Evolutionary conservation across 108 stramenopile species (phyloP).

Genomic region (Chaetoceros muelleri): DNA sequence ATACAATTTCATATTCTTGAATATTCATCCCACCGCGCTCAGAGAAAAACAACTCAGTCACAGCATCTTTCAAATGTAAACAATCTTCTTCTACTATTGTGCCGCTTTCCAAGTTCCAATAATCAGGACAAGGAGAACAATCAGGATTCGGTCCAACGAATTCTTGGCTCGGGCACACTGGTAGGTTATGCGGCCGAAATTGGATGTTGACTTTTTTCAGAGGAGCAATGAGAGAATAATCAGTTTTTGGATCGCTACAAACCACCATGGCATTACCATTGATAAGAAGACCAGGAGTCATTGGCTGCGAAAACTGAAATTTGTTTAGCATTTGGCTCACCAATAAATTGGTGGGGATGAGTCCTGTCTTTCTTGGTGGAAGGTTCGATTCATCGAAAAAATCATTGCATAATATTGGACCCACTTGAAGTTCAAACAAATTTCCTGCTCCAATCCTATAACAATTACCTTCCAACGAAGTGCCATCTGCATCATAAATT

Average conservation of each 20-base stretch:
- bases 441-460: conserved; percentile 15
- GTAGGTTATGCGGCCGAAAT: background rate
- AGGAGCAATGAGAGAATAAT: background rate
- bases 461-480: conserved; percentile 8
- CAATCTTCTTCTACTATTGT: conserved; percentile 6
- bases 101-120: conserved; percentile 12
- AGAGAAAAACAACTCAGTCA: conserved; percentile 8
- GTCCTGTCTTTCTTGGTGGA: background rate
- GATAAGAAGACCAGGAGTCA: background rate
- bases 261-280: background rate
- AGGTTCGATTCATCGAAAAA: too few relatives aligned
- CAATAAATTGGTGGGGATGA: background rate
- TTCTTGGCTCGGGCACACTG: background rate
- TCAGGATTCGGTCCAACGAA: background rate
- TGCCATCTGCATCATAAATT: too few relatives aligned
- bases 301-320: background rate
- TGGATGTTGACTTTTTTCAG: background rate
- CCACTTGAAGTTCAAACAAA: conserved; percentile 22
- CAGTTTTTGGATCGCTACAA: background rate
- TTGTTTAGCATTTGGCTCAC: too few relatives aligned
- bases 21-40: background rate
- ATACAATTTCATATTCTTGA: conserved; percentile 5
- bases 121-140: conserved; percentile 8
- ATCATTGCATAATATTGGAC: too few relatives aligned
- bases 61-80: conserved; percentile 9